These are phyloP conservation scores for Wickerhamiella australiensis DNA, from an alignment of 805 yeast species.

Conservation along the genomic window DNA sequence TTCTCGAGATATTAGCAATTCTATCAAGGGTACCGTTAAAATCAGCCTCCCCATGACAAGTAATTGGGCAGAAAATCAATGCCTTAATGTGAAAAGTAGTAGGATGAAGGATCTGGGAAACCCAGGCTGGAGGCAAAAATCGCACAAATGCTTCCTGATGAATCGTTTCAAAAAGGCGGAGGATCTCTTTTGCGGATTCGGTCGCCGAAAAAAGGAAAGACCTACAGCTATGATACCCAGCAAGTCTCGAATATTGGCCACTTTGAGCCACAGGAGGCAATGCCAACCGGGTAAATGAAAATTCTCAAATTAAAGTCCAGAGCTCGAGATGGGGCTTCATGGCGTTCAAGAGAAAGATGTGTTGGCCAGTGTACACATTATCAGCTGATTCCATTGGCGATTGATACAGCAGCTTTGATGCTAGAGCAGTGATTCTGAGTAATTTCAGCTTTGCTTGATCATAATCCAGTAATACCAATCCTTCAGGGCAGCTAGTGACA, in stretches of 20 bases:
- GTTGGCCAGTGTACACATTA: conserved; percentile 29
- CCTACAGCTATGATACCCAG: not conserved
- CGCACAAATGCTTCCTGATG: conserved; percentile 48
- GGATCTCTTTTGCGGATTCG: conserved; percentile 68
- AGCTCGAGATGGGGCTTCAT: conserved; percentile 64
- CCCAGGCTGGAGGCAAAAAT: conserved; percentile 89
- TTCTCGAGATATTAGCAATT: not conserved
- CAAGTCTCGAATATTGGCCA: too few relatives aligned
- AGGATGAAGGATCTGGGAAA: conserved; percentile 71
- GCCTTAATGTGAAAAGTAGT: conserved; percentile 86
- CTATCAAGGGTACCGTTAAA: not conserved
- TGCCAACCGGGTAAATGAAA: conserved; percentile 25
- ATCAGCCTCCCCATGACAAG: conserved; percentile 2
- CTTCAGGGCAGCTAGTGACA: conserved; percentile 12
- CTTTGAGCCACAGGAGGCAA: not conserved
- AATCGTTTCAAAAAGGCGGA: conserved; percentile 58
- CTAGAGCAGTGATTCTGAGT: conserved; percentile 63
- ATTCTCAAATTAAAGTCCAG: conserved; percentile 46
- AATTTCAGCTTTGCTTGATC: conserved; percentile 75
- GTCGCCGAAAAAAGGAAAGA: conserved; percentile 37
- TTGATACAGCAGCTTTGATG: conserved; percentile 73
- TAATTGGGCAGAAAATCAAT: conserved; percentile 30
- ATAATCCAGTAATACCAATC: conserved; percentile 35
- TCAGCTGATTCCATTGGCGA: conserved; percentile 28
- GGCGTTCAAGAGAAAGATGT: conserved; percentile 57